phyloP scores from a whole-genome alignment of 371 early-diverging fungal genomes.

The Rhizoclosmatium hyalinum region DNA sequence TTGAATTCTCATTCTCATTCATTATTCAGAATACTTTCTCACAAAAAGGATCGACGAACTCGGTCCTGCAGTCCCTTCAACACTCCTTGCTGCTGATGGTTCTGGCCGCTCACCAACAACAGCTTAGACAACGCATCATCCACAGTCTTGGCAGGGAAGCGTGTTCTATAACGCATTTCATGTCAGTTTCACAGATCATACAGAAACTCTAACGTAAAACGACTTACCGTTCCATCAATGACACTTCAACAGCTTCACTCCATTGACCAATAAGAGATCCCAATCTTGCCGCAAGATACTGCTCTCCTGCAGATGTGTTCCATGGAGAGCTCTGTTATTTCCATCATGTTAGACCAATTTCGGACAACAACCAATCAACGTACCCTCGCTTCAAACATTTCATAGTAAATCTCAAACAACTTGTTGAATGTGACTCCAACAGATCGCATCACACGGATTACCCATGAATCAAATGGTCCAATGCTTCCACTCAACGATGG shows the following conservation, averaged over 20 bases:
- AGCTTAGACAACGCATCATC: slow-evolving; percentile 46
- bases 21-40: neutral
- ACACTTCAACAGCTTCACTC: slow-evolving; percentile 32
- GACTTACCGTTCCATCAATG: slow-evolving; percentile 12
- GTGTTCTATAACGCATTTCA: slow-evolving; percentile 13
- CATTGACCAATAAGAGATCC: slow-evolving; percentile 40
- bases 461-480: slow-evolving; percentile 13
- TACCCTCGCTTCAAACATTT: slow-evolving; percentile 50
- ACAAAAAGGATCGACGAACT: slow-evolving; percentile 28
- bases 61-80: slow-evolving; percentile 22
- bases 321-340: slow-evolving; percentile 45
- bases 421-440: slow-evolving; percentile 36
- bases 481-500: neutral
- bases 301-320: slow-evolving; percentile 39
- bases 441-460: slow-evolving; percentile 28
- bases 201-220: neutral
- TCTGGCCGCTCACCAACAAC: neutral
- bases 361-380: neutral
- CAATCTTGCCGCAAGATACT: slow-evolving; percentile 37
- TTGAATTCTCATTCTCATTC: neutral
- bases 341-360: neutral
- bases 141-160: slow-evolving; percentile 41
- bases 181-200: slow-evolving; percentile 7
- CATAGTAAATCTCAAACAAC: slow-evolving; percentile 48
- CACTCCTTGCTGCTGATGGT: slow-evolving; percentile 9